These are phyloP conservation scores for Echria macrotheca DNA, from an alignment of 495 filamentous ascomycete genomes.

Conservation along the genomic window DNA sequence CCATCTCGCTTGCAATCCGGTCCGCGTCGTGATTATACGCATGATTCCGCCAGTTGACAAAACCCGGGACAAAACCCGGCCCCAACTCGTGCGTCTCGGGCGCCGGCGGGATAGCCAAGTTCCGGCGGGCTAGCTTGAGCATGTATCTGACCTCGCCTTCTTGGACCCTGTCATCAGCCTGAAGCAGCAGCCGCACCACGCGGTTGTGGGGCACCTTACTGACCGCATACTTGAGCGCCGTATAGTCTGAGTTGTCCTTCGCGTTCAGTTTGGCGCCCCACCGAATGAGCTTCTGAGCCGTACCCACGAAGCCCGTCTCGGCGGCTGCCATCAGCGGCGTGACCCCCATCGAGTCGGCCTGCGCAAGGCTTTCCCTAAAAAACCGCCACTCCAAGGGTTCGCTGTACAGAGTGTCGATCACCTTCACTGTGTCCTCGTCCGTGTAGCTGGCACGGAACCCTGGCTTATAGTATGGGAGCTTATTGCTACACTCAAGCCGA, in stretches of 20 bases:
- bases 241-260: slow-evolving; percentile 11
- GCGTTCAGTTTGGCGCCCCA: slow-evolving; percentile 7
- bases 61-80: too few species aligned
- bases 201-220: neutral
- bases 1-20: neutral
- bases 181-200: slow-evolving; percentile 14
- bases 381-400: neutral
- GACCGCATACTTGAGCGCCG: slow-evolving; percentile 20
- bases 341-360: slow-evolving; percentile 11
- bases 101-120: neutral
- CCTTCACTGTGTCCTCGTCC: slow-evolving; percentile 8
- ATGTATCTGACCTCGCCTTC: slow-evolving; percentile 8
- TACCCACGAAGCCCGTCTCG: slow-evolving; percentile 7
- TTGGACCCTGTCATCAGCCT: slow-evolving; percentile 8
- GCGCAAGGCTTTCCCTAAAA: neutral
- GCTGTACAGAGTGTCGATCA: slow-evolving; percentile 12
- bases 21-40: neutral
- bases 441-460: neutral
- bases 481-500: neutral
- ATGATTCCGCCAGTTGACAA: neutral
- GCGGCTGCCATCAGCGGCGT: slow-evolving; percentile 23
- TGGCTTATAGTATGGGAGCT: neutral
- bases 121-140: slow-evolving; percentile 15
- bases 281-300: slow-evolving; percentile 7
- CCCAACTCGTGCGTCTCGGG: too few species aligned